A percentile compares a stretch with the other conserved stretches of the same genome.
phyloP scores from a whole-genome alignment of 805 yeast genomes.

The Zygoascus bituminiphila region DNA sequence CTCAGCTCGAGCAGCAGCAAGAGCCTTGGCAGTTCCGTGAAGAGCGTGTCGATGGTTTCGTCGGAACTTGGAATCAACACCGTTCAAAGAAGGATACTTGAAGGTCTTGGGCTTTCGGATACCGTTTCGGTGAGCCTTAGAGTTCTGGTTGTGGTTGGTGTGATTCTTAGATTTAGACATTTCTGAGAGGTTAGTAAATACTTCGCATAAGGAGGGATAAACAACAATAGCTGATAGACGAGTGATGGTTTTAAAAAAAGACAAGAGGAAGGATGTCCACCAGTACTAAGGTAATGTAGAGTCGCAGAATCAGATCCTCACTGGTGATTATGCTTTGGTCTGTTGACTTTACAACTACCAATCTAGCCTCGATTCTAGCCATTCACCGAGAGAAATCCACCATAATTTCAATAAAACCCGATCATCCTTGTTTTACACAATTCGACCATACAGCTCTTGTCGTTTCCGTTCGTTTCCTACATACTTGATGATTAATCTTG shows the following conservation, averaged over 20 bases:
- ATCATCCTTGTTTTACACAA: no score
- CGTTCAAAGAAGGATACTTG: constrained; percentile 97
- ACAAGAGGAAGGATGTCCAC: background rate
- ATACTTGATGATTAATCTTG: background rate
- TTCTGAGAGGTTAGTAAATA: constrained; percentile 22
- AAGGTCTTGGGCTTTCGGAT: constrained; percentile 97
- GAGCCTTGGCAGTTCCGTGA: constrained; percentile 93
- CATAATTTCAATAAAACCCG: no score
- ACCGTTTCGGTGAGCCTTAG: constrained; percentile 99
- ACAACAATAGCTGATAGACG: no score
- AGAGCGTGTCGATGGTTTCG: constrained; percentile 99
- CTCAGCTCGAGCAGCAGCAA: constrained; percentile 59
- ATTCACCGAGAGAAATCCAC: no score
- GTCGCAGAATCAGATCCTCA: no score
- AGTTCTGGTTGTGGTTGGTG: constrained; percentile 99
- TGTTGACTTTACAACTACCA: no score
- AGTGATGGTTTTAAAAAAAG: background rate
- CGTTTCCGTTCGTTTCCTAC: background rate
- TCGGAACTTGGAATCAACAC: constrained; percentile 98
- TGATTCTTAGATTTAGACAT: constrained; percentile 99
- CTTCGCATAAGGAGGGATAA: no score
- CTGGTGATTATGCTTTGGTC: no score
- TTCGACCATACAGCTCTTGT: no score
- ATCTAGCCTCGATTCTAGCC: no score
- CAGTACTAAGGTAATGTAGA: no score